Evolutionary conservation across 208 protist genomes (phyloP), one percentile per base, ranked within the genome.

Genomic region (Vickermania spadyakhi): DNA sequence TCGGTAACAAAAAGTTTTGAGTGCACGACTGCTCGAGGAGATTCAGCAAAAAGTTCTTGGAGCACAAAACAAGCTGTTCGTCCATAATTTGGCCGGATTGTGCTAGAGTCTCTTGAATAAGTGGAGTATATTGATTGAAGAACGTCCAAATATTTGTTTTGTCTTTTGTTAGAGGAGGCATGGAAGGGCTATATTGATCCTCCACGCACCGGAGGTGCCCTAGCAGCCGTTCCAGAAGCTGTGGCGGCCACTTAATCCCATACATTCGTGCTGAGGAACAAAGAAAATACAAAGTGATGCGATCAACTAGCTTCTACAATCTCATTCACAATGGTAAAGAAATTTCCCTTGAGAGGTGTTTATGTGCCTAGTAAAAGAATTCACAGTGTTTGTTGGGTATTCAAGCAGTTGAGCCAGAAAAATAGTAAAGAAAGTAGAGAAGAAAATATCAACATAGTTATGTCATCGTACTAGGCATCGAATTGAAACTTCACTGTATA

Each of bases 1-100:
- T 67, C 1, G 75, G 70, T 4, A 74, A 60, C 7, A 94, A 66
- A 70, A 94, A 87, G 0, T 76, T 84, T 2, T 79, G 70, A 22
- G 64, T 51, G 60, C 86, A 91, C 22, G 77, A 70, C 65, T 91
- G 77, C 71, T 91, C 86, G 21, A 94, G 77, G 23, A 84, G 69
- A 7, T 85, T 81, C 0, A 89, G 53, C 1, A 86, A 21, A 72
- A 89, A 78, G 13, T 64, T 64, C 2, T 76, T 62, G 66, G 75
- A 86, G 60, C 72, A 85, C 18, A 71, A 64, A 21, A 77, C 53
- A 18, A 77, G 29, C 5, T 78, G 67, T 11, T 62, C 31, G n/a
- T 77, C 74, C 13, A 72, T 64, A 21, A 59, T 63, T 25, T 59
- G 53, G 4, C 28, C 29, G 7, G n/a, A 7, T 5, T 23, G 21